phyloP scores from a whole-genome alignment of 768 basidiomycete genomes.

The Strobilomyces dryophilus region DNA sequence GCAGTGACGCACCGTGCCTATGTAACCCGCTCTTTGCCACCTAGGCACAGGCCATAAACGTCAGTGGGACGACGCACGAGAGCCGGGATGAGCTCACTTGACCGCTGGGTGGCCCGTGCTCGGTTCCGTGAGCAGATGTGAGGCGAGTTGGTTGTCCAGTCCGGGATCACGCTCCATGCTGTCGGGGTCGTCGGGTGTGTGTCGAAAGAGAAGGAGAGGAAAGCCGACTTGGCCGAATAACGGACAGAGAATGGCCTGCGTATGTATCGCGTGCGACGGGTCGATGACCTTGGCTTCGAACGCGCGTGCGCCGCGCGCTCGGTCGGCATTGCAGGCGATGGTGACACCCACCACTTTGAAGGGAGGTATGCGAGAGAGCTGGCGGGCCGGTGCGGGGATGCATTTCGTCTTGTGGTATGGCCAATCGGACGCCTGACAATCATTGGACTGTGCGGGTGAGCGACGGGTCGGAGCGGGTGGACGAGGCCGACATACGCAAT shows the following conservation, averaged over 20 bases:
- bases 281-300: conserved; percentile 21
- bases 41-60: conserved; percentile 1
- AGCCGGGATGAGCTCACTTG: conserved; percentile 6
- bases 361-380: not conserved
- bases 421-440: conserved; percentile 26
- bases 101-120: conserved; percentile 23
- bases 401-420: conserved; percentile 16
- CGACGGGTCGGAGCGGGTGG: not conserved
- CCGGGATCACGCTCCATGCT: conserved; percentile 19
- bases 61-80: not conserved
- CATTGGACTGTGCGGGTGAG: conserved; percentile 15
- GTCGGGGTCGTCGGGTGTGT: conserved; percentile 15
- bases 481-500: conserved; percentile 19
- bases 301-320: conserved; percentile 18
- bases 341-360: conserved; percentile 16
- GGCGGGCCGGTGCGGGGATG: not conserved
- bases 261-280: conserved; percentile 25
- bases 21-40: conserved; percentile 23
- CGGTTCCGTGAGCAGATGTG: conserved; percentile 29
- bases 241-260: conserved; percentile 20
- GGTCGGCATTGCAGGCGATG: conserved; percentile 24
- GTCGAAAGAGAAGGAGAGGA: conserved; percentile 28
- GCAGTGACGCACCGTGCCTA: conserved; percentile 21
- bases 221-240: conserved; percentile 27
- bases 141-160: conserved; percentile 29